Evolutionary conservation across 306 rosid species (phyloP).

Genomic region (Alnus glutinosa): DNA sequence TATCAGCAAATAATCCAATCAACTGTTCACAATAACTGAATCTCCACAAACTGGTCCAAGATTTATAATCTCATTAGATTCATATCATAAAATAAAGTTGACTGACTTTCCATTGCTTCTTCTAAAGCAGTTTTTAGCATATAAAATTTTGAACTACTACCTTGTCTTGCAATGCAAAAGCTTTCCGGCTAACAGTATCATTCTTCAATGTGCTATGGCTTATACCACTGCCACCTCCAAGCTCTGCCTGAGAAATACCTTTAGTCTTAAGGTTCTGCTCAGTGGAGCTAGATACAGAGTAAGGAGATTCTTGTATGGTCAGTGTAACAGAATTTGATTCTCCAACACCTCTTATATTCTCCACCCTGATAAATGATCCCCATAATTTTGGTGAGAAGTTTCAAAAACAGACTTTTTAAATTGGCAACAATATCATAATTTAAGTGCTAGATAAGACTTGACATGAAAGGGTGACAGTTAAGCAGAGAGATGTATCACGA

Average conservation of each 20-base stretch:
- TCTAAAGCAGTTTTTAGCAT: background rate
- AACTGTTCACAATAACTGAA: background rate
- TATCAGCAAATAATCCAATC: no score
- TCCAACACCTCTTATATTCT: conserved; percentile 41
- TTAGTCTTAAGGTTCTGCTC: conserved; percentile 47
- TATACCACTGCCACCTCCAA: conserved; percentile 39
- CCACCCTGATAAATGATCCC: conserved; percentile 42
- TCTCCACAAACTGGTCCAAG: background rate
- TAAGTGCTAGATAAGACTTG: conserved; percentile 2
- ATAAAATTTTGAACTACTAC: conserved; percentile 41
- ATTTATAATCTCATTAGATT: background rate
- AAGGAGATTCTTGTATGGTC: conserved; percentile 41
- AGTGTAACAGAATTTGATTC: conserved; percentile 40
- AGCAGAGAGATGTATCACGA: conserved; percentile 3
- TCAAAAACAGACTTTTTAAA: no score
- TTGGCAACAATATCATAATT: background rate
- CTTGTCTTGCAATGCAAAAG: conserved; percentile 97
- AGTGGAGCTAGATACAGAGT: conserved; percentile 40
- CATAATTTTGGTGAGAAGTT: no score
- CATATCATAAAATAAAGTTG: background rate
- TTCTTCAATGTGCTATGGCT: conserved; percentile 41
- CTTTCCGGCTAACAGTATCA: conserved; percentile 69
- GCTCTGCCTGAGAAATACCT: conserved; percentile 36
- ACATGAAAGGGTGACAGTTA: background rate
- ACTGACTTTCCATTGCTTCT: background rate